A percentile compares a stretch with the other conserved stretches of the same genome.
Conservation (phyloP, 2,329 filamentous ascomycete genomes). For the Ceratocystis destructans region DNA sequence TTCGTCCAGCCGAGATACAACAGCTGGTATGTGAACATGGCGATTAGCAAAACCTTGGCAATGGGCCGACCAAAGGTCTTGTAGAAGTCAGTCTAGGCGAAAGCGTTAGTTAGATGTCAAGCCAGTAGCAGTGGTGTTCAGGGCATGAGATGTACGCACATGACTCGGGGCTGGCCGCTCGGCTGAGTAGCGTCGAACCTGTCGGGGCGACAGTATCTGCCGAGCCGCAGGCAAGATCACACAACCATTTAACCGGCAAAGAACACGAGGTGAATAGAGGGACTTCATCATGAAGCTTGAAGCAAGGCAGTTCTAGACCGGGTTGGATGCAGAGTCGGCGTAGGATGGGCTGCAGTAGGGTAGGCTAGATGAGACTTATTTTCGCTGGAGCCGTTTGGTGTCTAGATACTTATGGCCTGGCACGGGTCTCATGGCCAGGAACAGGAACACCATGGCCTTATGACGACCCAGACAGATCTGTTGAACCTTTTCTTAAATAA, state of each 20-base stretch:
- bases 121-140: neutral
- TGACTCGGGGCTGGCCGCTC: conserved; percentile 15
- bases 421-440: neutral
- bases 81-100: conserved; percentile 50
- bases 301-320: neutral
- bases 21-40: conserved; percentile 67
- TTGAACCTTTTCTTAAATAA: neutral
- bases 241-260: neutral
- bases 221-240: neutral
- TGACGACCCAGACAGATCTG: neutral
- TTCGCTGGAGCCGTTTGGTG: neutral
- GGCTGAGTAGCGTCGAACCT: conserved; percentile 10
- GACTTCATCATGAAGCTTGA: neutral
- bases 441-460: conserved; percentile 9
- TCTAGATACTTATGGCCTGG: neutral
- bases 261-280: neutral
- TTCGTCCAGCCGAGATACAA: conserved; percentile 61
- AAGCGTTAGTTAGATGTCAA: neutral
- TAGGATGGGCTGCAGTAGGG: neutral
- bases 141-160: conserved; percentile 2
- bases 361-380: neutral
- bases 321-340: neutral
- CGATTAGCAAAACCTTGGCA: conserved; percentile 58
- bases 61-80: conserved; percentile 60
- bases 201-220: neutral